Conservation (phyloP, 129 eudicot species). For the Apium graveolens region DNA sequence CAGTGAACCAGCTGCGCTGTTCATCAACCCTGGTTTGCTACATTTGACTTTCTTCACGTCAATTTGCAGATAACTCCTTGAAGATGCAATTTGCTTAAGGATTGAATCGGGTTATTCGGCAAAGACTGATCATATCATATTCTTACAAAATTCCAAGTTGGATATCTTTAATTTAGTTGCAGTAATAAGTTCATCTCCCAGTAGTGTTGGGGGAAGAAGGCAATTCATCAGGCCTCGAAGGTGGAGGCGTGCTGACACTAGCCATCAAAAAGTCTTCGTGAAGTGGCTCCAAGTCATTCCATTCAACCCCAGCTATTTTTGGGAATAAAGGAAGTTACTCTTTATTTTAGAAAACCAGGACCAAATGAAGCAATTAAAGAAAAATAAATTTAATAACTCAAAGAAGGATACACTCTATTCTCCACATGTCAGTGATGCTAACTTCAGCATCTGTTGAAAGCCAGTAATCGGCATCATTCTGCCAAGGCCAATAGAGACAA, state of each 20-base stretch:
- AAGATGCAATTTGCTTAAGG: conserved; percentile 1
- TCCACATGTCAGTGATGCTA: conserved; percentile 89
- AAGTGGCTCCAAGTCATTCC: conserved; percentile 46
- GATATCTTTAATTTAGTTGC: conserved; percentile 9
- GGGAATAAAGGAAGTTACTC: conserved; percentile 28
- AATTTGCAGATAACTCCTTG: not conserved
- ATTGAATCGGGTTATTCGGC: not conserved
- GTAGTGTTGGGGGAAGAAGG: conserved; percentile 31
- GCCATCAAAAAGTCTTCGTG: conserved; percentile 37
- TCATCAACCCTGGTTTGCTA: not conserved
- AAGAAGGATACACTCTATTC: conserved; percentile 64
- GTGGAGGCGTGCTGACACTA: conserved; percentile 44
- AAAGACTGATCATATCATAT: not conserved
- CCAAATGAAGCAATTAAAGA: not conserved
- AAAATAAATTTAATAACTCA: not conserved
- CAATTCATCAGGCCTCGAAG: conserved; percentile 32
- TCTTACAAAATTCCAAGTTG: not conserved
- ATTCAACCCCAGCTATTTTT: conserved; percentile 57
- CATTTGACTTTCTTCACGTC: not conserved
- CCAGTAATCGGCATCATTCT: conserved; percentile 94
- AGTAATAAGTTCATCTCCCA: conserved; percentile 25
- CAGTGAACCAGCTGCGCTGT: conserved; percentile 17
- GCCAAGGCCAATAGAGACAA: conserved; percentile 23
- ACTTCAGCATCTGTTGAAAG: conserved; percentile 77
- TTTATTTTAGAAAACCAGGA: not conserved